phyloP scores from a whole-genome alignment of 108 stramenopile species.

The Cyclostephanos invisitatus region DNA sequence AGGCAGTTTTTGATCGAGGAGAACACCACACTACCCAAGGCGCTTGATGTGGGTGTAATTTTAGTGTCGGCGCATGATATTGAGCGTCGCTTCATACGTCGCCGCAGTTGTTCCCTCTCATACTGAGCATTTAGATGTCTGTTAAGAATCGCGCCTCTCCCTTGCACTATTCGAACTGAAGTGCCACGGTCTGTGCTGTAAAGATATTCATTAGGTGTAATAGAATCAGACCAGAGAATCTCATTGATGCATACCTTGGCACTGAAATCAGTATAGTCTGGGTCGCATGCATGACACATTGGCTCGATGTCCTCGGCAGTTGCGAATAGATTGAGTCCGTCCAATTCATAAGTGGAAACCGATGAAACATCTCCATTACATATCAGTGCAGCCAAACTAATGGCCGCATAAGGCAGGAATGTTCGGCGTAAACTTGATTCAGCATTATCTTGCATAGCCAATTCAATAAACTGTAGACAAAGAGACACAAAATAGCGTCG shows the following conservation, averaged over 20 bases:
- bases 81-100: not conserved
- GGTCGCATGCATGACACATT: constrained; percentile 6
- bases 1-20: constrained; percentile 22
- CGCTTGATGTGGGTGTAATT: constrained; percentile 1
- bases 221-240: constrained; percentile 36
- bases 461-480: constrained; percentile 42
- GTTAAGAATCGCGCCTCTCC: constrained; percentile 43
- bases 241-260: constrained; percentile 5
- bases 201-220: constrained; percentile 20
- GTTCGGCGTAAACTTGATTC: constrained; percentile 38
- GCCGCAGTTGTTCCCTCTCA: constrained; percentile 32
- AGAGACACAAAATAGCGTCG: constrained; percentile 37
- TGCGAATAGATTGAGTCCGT: constrained; percentile 34
- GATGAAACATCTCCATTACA: constrained; percentile 26
- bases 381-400: constrained; percentile 35
- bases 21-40: constrained; percentile 21
- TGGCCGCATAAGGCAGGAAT: constrained; percentile 41
- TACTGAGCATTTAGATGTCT: constrained; percentile 28
- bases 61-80: not conserved
- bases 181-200: constrained; percentile 13
- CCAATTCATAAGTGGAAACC: constrained; percentile 39
- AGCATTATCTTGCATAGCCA: constrained; percentile 12
- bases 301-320: constrained; percentile 38
- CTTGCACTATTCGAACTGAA: constrained; percentile 26
- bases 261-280: constrained; percentile 7